Evolutionary conservation across 306 rosid species (phyloP).

Genomic region (Vigna reflexopilosa): DNA sequence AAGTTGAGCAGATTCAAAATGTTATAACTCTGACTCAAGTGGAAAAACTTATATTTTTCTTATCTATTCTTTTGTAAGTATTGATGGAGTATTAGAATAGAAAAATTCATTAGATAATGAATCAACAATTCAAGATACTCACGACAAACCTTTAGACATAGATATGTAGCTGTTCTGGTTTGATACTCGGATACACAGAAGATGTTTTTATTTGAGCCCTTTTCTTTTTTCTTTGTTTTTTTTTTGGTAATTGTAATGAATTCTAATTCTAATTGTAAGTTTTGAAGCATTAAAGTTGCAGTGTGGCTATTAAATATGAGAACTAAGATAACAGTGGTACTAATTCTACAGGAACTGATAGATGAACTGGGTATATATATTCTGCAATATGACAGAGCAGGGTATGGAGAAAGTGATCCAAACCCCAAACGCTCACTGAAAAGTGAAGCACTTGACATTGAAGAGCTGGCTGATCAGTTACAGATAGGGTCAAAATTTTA

Average conservation of each 20-base stretch:
- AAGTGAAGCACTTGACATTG: slow-evolving; percentile 85
- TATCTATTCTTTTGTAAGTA: too few species aligned
- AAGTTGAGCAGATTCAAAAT: slow-evolving; percentile 26
- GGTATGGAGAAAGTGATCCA: slow-evolving; percentile 96
- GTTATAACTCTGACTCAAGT: not conserved
- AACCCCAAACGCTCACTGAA: slow-evolving; percentile 72
- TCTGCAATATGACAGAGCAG: slow-evolving; percentile 84
- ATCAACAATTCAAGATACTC: not conserved
- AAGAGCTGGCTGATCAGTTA: slow-evolving; percentile 86
- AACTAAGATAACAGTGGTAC: slow-evolving; percentile 44
- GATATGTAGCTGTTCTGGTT: slow-evolving; percentile 1
- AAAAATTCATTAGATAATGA: too few species aligned
- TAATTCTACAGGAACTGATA: slow-evolving; percentile 77
- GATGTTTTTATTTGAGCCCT: not conserved
- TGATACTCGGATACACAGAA: not conserved
- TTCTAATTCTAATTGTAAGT: not conserved
- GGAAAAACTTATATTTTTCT: too few species aligned
- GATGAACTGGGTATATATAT: slow-evolving; percentile 77
- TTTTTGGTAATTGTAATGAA: not conserved
- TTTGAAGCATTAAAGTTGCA: not conserved
- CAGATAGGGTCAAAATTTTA: slow-evolving; percentile 75
- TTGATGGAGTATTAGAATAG: too few species aligned
- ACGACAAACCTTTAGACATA: not conserved
- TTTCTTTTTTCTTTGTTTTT: too few species aligned
- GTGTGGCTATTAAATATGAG: slow-evolving; percentile 29